Conservation (phyloP, 345 rosid species). For the Eucalyptus albens region DNA sequence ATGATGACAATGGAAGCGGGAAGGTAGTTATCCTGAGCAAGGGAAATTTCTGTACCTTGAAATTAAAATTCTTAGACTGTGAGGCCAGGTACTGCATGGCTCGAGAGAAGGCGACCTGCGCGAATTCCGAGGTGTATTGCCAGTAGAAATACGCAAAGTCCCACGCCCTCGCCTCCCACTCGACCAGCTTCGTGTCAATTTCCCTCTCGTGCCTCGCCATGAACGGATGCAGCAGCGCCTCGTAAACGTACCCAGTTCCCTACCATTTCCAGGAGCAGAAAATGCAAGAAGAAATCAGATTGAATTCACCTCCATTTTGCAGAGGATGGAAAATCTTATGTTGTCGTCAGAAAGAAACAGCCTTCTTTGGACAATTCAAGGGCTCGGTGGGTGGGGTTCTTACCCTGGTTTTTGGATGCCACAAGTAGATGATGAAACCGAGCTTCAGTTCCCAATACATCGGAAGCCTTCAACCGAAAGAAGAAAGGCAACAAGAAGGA, state of each 20-base stretch:
- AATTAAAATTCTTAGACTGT: too few relatives aligned
- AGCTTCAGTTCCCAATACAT: slow-evolving; percentile 80
- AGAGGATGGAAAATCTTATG: too few relatives aligned
- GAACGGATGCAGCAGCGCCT: slow-evolving; percentile 41
- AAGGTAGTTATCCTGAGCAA: neutral
- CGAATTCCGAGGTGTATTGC: slow-evolving; percentile 41
- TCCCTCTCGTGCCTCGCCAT: slow-evolving; percentile 56
- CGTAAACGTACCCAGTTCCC: slow-evolving; percentile 67
- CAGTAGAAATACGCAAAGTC: slow-evolving; percentile 61
- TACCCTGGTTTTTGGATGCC: slow-evolving; percentile 89
- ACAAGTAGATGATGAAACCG: slow-evolving; percentile 57
- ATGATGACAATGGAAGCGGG: neutral
- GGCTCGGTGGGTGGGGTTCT: neutral
- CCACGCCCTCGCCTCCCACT: slow-evolving; percentile 59
- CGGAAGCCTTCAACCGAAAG: slow-evolving; percentile 43
- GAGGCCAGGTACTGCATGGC: slow-evolving; percentile 36
- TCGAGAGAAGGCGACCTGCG: slow-evolving; percentile 46
- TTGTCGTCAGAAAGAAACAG: neutral
- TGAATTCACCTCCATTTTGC: neutral
- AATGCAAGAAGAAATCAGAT: neutral
- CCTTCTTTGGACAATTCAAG: neutral
- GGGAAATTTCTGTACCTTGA: neutral
- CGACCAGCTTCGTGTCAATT: slow-evolving; percentile 59
- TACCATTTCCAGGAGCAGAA: neutral
- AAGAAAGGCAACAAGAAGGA: neutral